Percentiles rank a stretch among this genome's conserved stretches.
Conservation (phyloP, 352 stramenopile genomes). For the Blastocystis sp. region DNA sequence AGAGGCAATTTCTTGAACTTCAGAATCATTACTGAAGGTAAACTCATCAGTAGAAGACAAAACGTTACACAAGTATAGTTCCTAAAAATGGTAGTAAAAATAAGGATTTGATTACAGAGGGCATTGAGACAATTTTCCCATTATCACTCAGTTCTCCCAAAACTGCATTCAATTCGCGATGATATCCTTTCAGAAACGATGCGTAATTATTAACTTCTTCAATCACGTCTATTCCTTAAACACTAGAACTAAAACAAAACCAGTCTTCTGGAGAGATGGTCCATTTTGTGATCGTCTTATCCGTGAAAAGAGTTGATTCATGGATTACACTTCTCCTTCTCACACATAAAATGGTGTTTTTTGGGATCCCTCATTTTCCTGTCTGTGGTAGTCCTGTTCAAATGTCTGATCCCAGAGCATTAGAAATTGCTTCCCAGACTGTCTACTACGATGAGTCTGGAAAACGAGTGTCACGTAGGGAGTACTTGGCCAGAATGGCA, state of each 20-base stretch:
- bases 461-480: not conserved
- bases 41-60: too few species aligned
- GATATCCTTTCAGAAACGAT: not conserved
- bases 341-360: not conserved
- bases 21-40: not conserved
- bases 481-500: not conserved
- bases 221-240: not conserved
- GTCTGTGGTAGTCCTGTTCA: not conserved
- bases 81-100: not conserved
- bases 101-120: not conserved
- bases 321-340: not conserved
- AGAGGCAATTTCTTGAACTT: not conserved
- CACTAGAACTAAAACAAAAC: not conserved
- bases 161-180: not conserved
- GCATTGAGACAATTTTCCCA: not conserved
- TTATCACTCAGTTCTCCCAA: not conserved
- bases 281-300: not conserved
- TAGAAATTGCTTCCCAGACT: not conserved
- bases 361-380: not conserved
- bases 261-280: not conserved
- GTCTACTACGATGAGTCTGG: constrained; percentile 48
- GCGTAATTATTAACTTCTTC: constrained; percentile 12
- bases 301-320: not conserved
- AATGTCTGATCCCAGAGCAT: constrained; percentile 10
- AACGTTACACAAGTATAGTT: too few species aligned